Conservation (phyloP, 257 asterid genomes). For the Scutellaria baicalensis region DNA sequence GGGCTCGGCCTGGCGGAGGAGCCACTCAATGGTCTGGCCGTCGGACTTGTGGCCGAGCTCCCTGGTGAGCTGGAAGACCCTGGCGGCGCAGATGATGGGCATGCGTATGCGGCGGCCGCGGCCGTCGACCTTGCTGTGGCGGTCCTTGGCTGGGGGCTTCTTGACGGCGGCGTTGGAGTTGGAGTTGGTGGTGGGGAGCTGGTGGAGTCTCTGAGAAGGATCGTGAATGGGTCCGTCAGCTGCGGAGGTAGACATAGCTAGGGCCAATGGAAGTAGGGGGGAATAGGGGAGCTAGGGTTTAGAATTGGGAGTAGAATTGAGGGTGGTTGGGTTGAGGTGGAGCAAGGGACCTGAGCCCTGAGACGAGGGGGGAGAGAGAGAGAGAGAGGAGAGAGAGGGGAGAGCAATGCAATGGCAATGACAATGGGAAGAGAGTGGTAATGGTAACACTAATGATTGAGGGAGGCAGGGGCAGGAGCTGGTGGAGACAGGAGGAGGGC, state of each 20-base stretch:
- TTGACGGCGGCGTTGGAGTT: slow-evolving; percentile 33
- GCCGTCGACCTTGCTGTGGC: slow-evolving; percentile 96
- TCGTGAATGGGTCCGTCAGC: slow-evolving; percentile 32
- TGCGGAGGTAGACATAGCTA: slow-evolving; percentile 34
- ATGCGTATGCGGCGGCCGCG: slow-evolving; percentile 95
- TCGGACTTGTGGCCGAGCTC: slow-evolving; percentile 98
- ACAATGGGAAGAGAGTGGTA: slow-evolving; percentile 20
- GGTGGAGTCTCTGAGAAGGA: slow-evolving; percentile 34
- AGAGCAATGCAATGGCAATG: no score
- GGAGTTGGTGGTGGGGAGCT: slow-evolving; percentile 16
- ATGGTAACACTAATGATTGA: no score
- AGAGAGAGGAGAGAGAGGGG: background rate
- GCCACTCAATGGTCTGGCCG: slow-evolving; percentile 97
- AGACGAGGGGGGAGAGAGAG: background rate
- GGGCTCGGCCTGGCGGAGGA: slow-evolving; percentile 95
- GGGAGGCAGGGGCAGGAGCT: slow-evolving; percentile 57
- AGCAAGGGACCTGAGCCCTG: background rate
- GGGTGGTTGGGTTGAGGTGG: background rate
- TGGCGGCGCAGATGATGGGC: slow-evolving; percentile 97
- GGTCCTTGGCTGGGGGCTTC: slow-evolving; percentile 93
- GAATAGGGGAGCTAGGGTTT: slow-evolving; percentile 11
- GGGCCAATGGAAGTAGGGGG: no score
- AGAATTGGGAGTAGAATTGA: background rate
- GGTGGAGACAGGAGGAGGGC: slow-evolving; percentile 97
- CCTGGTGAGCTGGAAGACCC: slow-evolving; percentile 91